Evolutionary conservation across 2,329 filamentous ascomycete genomes (phyloP).

Genomic region (Talaromyces marneffei): DNA sequence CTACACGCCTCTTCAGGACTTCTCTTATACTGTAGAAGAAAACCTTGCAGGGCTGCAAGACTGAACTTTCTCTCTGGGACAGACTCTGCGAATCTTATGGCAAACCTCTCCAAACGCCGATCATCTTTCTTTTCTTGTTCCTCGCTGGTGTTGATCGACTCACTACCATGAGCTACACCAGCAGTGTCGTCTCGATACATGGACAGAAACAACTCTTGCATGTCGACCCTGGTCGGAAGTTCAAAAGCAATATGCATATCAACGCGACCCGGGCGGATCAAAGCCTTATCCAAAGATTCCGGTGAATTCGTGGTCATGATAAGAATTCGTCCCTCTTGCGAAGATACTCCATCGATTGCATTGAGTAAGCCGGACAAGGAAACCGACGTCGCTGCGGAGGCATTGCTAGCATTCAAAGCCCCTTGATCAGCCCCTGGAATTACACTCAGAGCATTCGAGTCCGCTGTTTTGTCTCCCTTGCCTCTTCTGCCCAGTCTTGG

Average conservation of each 20-base stretch:
- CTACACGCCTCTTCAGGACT: slow-evolving; percentile 50
- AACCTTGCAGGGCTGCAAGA: slow-evolving; percentile 61
- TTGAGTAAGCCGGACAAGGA: slow-evolving; percentile 73
- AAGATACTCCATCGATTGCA: slow-evolving; percentile 73
- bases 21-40: slow-evolving; percentile 58
- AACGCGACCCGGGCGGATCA: slow-evolving; percentile 67
- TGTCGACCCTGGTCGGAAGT: slow-evolving; percentile 23
- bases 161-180: slow-evolving; percentile 15
- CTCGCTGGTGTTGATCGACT: slow-evolving; percentile 24
- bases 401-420: slow-evolving; percentile 2
- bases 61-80: slow-evolving; percentile 52
- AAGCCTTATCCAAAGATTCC: slow-evolving; percentile 64
- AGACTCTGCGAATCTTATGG: slow-evolving; percentile 44
- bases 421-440: background rate
- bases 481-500: background rate
- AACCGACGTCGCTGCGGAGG: slow-evolving; percentile 33
- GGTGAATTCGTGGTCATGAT: slow-evolving; percentile 77
- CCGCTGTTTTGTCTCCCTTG: slow-evolving; percentile 10
- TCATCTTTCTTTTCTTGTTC: slow-evolving; percentile 31
- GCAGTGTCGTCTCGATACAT: slow-evolving; percentile 24
- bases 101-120: slow-evolving; percentile 24
- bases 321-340: slow-evolving; percentile 70
- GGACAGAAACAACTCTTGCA: slow-evolving; percentile 25
- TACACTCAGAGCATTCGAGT: background rate
- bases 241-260: slow-evolving; percentile 62